Evolutionary conservation across 805 yeast genomes (phyloP).

Genomic region (Cyberlindnera petersonii): DNA sequence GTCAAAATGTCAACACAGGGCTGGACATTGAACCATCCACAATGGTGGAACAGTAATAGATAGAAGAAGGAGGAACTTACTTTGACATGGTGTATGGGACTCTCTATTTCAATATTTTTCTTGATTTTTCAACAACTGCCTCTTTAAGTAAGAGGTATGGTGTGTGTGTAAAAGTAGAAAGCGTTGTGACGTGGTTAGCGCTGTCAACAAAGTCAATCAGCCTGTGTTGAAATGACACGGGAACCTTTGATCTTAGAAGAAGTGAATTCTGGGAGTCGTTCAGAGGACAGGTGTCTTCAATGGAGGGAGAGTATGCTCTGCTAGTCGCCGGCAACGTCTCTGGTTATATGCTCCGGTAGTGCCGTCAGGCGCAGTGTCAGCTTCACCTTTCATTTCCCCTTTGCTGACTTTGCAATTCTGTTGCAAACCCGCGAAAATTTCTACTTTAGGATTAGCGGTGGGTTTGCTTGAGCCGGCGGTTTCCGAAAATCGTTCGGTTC

Average conservation of each 20-base stretch:
- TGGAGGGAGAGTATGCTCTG: neutral
- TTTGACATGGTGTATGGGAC: conserved; percentile 2
- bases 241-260: neutral
- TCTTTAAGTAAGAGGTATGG: neutral
- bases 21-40: neutral
- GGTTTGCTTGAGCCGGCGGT: no score
- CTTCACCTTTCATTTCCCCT: neutral
- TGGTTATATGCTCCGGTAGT: neutral
- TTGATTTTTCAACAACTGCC: neutral
- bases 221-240: no score
- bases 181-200: conserved; percentile 6
- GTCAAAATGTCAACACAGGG: neutral
- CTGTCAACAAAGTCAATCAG: no score
- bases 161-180: conserved; percentile 1
- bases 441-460: neutral
- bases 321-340: neutral
- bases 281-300: neutral
- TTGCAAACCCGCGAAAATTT: conserved; percentile 1
- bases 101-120: neutral
- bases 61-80: conserved; percentile 2
- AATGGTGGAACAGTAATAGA: neutral
- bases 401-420: conserved; percentile 1
- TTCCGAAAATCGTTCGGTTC: no score
- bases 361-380: neutral
- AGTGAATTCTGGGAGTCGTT: neutral